A percentile compares a stretch with the other conserved stretches of the same genome.
These are phyloP conservation scores for Lumnitzera littorea DNA, from an alignment of 345 rosid species.

Conservation along the genomic window DNA sequence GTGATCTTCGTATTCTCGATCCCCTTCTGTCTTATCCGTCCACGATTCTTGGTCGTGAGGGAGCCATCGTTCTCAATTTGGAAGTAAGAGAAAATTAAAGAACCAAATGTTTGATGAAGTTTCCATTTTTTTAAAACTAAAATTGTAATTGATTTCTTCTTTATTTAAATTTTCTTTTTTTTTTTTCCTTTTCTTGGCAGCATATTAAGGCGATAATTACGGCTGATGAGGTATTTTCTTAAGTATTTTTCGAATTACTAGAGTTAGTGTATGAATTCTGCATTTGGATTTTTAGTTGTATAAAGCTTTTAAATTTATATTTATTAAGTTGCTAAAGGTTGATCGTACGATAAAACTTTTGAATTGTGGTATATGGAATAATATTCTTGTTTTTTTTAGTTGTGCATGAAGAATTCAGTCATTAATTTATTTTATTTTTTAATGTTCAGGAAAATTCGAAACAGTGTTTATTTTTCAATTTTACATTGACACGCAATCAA, in stretches of 20 bases:
- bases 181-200: conserved; percentile 27
- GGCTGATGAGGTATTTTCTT: conserved; percentile 60
- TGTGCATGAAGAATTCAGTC: too few species aligned
- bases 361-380: too few species aligned
- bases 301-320: not conserved
- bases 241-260: conserved; percentile 2
- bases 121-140: not conserved
- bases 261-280: not conserved
- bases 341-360: too few species aligned
- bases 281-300: not conserved
- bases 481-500: too few species aligned
- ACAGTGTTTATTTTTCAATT: too few species aligned
- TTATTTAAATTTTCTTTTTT: not conserved
- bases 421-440: too few species aligned
- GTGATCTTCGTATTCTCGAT: conserved; percentile 92
- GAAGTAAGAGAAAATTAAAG: conserved; percentile 36
- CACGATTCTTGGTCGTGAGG: conserved; percentile 93
- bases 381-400: too few species aligned
- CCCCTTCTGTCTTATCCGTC: conserved; percentile 92
- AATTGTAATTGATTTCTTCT: not conserved
- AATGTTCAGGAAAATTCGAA: too few species aligned
- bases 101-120: not conserved
- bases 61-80: conserved; percentile 87
- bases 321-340: too few species aligned
- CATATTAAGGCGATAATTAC: conserved; percentile 96